Evolutionary conservation across 768 basidiomycete genomes (phyloP).

Genomic region (Auriscalpium microsporum): DNA sequence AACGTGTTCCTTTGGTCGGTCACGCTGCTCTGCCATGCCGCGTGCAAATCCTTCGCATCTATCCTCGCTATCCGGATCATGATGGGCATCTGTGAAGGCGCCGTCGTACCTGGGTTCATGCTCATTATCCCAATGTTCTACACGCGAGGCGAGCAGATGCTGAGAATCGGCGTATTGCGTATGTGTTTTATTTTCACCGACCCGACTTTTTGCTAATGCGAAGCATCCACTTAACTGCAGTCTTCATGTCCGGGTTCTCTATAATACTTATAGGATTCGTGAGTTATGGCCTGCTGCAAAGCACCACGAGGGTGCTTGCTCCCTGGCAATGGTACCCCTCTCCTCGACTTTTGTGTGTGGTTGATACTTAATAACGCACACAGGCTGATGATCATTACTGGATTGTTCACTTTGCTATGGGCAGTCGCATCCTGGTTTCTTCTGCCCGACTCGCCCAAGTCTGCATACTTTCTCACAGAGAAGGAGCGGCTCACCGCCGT

Average conservation of each 20-base stretch:
- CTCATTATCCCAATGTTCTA: slow-evolving; percentile 56
- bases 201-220: not conserved
- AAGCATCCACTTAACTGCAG: slow-evolving; percentile 25
- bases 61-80: slow-evolving; percentile 67
- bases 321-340: slow-evolving; percentile 65
- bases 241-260: slow-evolving; percentile 70
- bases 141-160: slow-evolving; percentile 38
- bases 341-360: not conserved
- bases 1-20: slow-evolving; percentile 73
- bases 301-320: slow-evolving; percentile 44
- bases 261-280: slow-evolving; percentile 67
- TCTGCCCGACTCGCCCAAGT: slow-evolving; percentile 76
- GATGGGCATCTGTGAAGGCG: slow-evolving; percentile 72
- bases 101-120: slow-evolving; percentile 76
- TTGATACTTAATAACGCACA: not conserved
- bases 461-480: slow-evolving; percentile 59
- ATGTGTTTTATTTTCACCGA: slow-evolving; percentile 14
- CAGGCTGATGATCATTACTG: slow-evolving; percentile 73
- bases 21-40: slow-evolving; percentile 50
- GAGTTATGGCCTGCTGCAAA: slow-evolving; percentile 59
- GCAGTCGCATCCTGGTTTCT: slow-evolving; percentile 62
- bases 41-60: slow-evolving; percentile 61
- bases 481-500: slow-evolving; percentile 64
- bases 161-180: slow-evolving; percentile 46
- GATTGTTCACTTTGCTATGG: slow-evolving; percentile 51